Evolutionary conservation across 768 basidiomycete species (phyloP), one percentile per base, ranked within the genome.

Genomic region (Lactifluus hygrophoroides): DNA sequence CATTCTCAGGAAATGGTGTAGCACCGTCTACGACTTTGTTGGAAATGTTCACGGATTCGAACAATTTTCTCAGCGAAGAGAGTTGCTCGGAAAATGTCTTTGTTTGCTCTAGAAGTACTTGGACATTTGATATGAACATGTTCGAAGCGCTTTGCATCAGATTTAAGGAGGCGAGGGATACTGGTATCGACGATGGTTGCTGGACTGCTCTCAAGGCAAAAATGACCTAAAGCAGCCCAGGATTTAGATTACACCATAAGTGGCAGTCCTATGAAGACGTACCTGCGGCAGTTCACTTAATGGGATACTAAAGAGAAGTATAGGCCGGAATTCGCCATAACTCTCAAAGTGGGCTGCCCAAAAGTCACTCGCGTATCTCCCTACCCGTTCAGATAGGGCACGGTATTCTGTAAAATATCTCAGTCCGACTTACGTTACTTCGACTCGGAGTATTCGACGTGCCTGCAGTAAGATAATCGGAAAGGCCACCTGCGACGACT

Each of bases 401-500:
- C 61, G 30, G 28, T 63, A 58, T 46, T 56, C 55, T 59, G 25
- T 7, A n/a, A 37, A 30, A 21, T 23, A 23, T 8, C 3, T 43
- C 13, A 43, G 42, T 5, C 11, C 21, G 35, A 13, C 19, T 32
- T 32, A 19, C 42, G 21, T 32, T 27, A 25, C 37, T 16, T n/a
- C n/a, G n/a, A 32, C 11, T 14, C 1, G 4, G 23, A 17, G 27
- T 14, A 14, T 4, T 43, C 11, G 28, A 54, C 44, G 13, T 13
- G 19, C 86, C 73, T 34, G 73, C 64, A 13, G 79, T 74, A 44
- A 87, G 68, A 65, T 80, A 80, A 27, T 74, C 75, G 61, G 74
- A 71, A 54, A 90, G 73, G 43, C 81, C 80, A 9, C 83, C 80
- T 1, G 88, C 85, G 10, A 88, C 83, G 40, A 90, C 71, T 68